Evolutionary conservation across 2,329 filamentous ascomycete species (phyloP).

Genomic region (Xylariaceae sp.): DNA sequence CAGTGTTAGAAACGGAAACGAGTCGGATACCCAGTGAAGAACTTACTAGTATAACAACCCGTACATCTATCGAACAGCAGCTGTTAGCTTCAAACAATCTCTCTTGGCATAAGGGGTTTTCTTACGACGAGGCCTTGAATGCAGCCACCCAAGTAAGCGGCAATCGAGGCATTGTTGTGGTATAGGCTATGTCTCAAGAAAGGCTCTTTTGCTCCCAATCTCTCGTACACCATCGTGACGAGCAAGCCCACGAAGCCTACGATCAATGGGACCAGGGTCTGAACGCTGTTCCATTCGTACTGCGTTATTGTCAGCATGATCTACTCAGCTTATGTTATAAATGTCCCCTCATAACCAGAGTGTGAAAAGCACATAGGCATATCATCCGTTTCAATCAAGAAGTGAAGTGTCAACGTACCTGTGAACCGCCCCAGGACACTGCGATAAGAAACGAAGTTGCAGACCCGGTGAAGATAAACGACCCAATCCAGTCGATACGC

Average conservation of each 20-base stretch:
- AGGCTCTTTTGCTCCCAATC: conserved; percentile 21
- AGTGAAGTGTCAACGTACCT: conserved; percentile 25
- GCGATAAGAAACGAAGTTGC: conserved; percentile 54
- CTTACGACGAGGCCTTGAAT: conserved; percentile 30
- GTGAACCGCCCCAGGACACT: conserved; percentile 53
- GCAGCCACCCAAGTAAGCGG: conserved; percentile 19
- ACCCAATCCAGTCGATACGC: conserved; percentile 55
- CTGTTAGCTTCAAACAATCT: conserved; percentile 14
- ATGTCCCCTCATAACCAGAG: not conserved
- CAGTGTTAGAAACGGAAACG: not conserved
- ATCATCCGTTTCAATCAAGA: not conserved
- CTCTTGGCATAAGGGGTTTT: not conserved
- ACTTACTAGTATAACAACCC: conserved; percentile 38
- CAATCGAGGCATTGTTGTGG: conserved; percentile 24
- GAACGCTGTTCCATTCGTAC: conserved; percentile 24
- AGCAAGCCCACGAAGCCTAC: conserved; percentile 26
- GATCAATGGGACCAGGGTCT: conserved; percentile 28
- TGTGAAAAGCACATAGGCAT: not conserved
- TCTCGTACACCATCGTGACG: conserved; percentile 27
- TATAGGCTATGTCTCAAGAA: conserved; percentile 29
- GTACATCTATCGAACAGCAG: conserved; percentile 29
- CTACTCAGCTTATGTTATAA: not conserved
- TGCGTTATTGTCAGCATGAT: conserved; percentile 12
- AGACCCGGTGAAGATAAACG: conserved; percentile 51
- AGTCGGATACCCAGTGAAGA: not conserved